A percentile compares a stretch with the other conserved stretches of the same genome.
Conservation (phyloP, 176 grass and related monocot species). For the Bolboschoenus planiculmis region DNA sequence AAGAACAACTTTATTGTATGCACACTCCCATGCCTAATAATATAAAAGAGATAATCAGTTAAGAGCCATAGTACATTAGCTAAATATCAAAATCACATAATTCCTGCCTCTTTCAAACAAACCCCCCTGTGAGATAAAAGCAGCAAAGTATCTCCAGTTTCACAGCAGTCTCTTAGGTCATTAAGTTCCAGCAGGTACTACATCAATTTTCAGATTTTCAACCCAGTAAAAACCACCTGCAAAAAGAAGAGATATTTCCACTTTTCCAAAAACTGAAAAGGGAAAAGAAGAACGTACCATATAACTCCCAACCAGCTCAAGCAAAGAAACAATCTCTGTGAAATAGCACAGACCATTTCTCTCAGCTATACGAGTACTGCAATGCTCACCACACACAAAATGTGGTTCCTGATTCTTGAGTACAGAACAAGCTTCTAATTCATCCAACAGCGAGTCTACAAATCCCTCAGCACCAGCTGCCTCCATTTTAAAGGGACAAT, state of each 20-base stretch:
- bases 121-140: not conserved
- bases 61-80: not conserved
- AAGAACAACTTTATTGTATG: slow-evolving; percentile 46
- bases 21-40: slow-evolving; percentile 69
- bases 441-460: slow-evolving; percentile 56
- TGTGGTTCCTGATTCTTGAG: slow-evolving; percentile 29
- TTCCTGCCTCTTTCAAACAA: not conserved
- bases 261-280: slow-evolving; percentile 2
- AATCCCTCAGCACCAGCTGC: slow-evolving; percentile 33
- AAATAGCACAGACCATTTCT: slow-evolving; percentile 53
- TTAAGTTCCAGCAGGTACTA: not conserved
- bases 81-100: not conserved
- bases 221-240: no score
- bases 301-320: slow-evolving; percentile 80
- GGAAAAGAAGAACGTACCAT: slow-evolving; percentile 58
- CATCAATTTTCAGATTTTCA: not conserved
- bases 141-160: not conserved
- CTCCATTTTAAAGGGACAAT: slow-evolving; percentile 57
- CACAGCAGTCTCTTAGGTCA: not conserved
- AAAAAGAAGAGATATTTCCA: not conserved
- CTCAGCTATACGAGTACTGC: slow-evolving; percentile 43
- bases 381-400: slow-evolving; percentile 42
- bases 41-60: slow-evolving; percentile 16
- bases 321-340: slow-evolving; percentile 59
- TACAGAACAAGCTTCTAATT: slow-evolving; percentile 42